Evolutionary conservation across 768 basidiomycete species (phyloP).

Genomic region (Leucocoprinus sp.): DNA sequence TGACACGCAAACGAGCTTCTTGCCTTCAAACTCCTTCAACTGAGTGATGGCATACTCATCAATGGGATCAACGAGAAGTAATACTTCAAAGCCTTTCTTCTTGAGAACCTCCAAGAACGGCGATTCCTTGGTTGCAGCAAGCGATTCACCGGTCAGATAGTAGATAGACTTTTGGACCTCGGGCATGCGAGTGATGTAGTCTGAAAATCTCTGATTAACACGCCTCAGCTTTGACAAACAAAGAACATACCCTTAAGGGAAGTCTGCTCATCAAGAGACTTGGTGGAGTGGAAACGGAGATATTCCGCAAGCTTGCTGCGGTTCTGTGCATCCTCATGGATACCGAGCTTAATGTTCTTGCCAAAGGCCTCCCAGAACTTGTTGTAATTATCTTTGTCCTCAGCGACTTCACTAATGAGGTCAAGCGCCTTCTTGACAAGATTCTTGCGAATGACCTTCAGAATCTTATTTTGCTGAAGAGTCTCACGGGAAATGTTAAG

Average conservation of each 20-base stretch:
- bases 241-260: constrained; percentile 78
- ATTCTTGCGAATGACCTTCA: constrained; percentile 99
- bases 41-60: constrained; percentile 99
- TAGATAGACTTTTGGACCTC: constrained; percentile 98
- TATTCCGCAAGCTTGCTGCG: constrained; percentile 99
- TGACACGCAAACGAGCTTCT: constrained; percentile 95
- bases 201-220: constrained; percentile 27
- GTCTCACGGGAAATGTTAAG: constrained; percentile 99
- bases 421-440: constrained; percentile 98
- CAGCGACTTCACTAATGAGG: constrained; percentile 89
- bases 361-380: constrained; percentile 99
- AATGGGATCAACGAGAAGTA: constrained; percentile 96
- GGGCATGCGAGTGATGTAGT: constrained; percentile 99
- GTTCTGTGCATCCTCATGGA: constrained; percentile 98
- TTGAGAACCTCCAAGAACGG: constrained; percentile 99
- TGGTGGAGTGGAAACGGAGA: constrained; percentile 97
- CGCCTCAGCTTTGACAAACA: background rate
- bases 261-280: constrained; percentile 80
- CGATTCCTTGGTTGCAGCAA: constrained; percentile 83
- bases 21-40: constrained; percentile 97
- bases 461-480: constrained; percentile 99
- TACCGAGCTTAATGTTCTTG: constrained; percentile 99
- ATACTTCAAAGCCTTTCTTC: constrained; percentile 98
- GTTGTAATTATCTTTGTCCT: constrained; percentile 97
- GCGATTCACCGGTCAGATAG: constrained; percentile 98